Evolutionary conservation across 2,329 filamentous ascomycete species (phyloP), one percentile per base, ranked within the genome.

Genomic region (Fusarium austroafricanum): DNA sequence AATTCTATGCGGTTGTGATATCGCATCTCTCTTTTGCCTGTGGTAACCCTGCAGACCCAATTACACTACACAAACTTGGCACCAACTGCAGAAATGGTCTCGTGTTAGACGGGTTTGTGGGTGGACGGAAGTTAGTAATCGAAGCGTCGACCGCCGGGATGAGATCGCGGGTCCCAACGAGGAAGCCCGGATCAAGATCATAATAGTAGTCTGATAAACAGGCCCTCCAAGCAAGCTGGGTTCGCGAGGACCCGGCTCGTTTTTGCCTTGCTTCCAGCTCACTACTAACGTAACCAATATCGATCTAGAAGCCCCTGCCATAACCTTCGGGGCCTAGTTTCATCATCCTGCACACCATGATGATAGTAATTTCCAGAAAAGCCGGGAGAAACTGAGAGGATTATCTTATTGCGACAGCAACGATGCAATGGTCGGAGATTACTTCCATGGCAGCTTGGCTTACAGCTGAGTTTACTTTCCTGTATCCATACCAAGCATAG

Each of bases 341-440:
- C 67, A 73, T 62, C 61, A 62, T 68, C 65, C 66, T 67, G 56
- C 59, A 60, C 57, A 55, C 70, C 65, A 68, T 62, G 53, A 63
- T 50, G 47, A 64, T 65, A 50, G 45, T 63, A 73, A 74, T 73
- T 73, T 73, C 71, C 67, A 72, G 49, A 55, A 56, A 65, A 56
- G 54, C 69, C 49, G 58, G 49, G 47, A 50, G 39, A 55, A 28
- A 47, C 54, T 50, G 49, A 69, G 52, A 58, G 57, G 49, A 68
- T 71, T 42, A 52, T 65, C 62, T 57, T 33, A 72, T 56, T 64
- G 49, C 70, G 61, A 73, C 54, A 59, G 55, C 70, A 68, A 71
- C 67, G 60, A 72, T 62, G 55, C 60, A 67, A 67, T 55, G 35
- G 43, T 54, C 70, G 71, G 71, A 73, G 63, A 74, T 73, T 73